A percentile compares a stretch with the other conserved stretches of the same genome.
Evolutionary conservation across 2,329 filamentous ascomycete genomes (phyloP).

Genomic region (Cadophora gregata): DNA sequence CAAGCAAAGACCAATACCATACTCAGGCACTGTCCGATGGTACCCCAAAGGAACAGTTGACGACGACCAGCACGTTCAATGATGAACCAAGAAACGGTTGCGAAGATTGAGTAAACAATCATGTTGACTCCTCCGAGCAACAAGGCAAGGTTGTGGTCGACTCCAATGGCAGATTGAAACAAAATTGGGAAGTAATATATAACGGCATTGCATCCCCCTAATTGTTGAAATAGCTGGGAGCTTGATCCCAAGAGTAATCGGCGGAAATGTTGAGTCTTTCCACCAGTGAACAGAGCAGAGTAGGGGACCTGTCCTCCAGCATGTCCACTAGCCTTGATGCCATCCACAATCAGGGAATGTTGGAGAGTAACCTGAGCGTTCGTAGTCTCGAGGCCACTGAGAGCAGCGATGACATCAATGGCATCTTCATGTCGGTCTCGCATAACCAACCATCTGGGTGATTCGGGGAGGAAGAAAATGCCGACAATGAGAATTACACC

Average conservation of each 20-base stretch:
- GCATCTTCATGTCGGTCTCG: slow-evolving; percentile 98
- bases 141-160: slow-evolving; percentile 55
- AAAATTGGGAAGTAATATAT: slow-evolving; percentile 58
- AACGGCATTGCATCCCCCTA: slow-evolving; percentile 52
- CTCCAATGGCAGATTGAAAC: slow-evolving; percentile 55
- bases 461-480: slow-evolving; percentile 92
- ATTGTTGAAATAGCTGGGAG: slow-evolving; percentile 60
- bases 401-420: slow-evolving; percentile 94
- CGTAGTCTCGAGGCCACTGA: slow-evolving; percentile 72
- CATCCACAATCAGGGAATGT: slow-evolving; percentile 44
- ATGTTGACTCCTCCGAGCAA: slow-evolving; percentile 62
- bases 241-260: slow-evolving; percentile 57
- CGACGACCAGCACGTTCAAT: slow-evolving; percentile 69
- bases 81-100: slow-evolving; percentile 57
- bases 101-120: slow-evolving; percentile 60
- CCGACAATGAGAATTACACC: slow-evolving; percentile 81
- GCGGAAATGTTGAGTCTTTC: slow-evolving; percentile 60
- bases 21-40: slow-evolving; percentile 64
- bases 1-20: slow-evolving; percentile 63
- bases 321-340: slow-evolving; percentile 47
- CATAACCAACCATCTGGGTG: slow-evolving; percentile 93
- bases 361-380: slow-evolving; percentile 47
- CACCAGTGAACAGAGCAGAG: slow-evolving; percentile 55
- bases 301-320: slow-evolving; percentile 42
- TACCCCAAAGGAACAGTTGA: slow-evolving; percentile 74